Percentiles rank a stretch among this genome's conserved stretches.
Conservation (phyloP, 2,329 filamentous ascomycete genomes). For the Allantophomopsis lycopodina region DNA sequence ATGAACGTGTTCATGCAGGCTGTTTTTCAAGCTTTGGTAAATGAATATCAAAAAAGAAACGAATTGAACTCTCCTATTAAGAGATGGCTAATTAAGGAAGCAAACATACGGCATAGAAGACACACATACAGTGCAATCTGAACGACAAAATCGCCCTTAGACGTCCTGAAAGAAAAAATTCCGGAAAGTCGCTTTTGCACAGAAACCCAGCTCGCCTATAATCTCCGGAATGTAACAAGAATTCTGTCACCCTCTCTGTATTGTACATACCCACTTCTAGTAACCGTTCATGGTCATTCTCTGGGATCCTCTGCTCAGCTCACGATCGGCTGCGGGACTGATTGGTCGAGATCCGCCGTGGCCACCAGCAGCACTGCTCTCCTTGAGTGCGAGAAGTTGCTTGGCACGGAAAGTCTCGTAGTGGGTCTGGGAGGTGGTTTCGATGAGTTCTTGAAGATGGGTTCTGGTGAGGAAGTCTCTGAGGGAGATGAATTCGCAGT, state of each 20-base stretch:
- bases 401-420: slow-evolving; percentile 99
- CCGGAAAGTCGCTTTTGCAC: slow-evolving; percentile 17
- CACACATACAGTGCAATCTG: slow-evolving; percentile 16
- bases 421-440: slow-evolving; percentile 98
- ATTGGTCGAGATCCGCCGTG: slow-evolving; percentile 78
- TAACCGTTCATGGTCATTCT: slow-evolving; percentile 99
- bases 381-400: slow-evolving; percentile 94
- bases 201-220: slow-evolving; percentile 12
- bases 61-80: slow-evolving; percentile 9
- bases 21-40: no score
- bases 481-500: slow-evolving; percentile 98
- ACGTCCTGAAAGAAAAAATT: slow-evolving; percentile 16
- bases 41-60: no score
- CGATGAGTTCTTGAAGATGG: slow-evolving; percentile 95
- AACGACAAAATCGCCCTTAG: slow-evolving; percentile 13
- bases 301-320: slow-evolving; percentile 94
- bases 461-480: slow-evolving; percentile 97
- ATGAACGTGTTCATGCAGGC: no score
- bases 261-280: slow-evolving; percentile 31
- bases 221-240: slow-evolving; percentile 1
- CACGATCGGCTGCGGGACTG: slow-evolving; percentile 85
- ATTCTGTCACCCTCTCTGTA: slow-evolving; percentile 1
- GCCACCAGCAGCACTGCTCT: slow-evolving; percentile 63
- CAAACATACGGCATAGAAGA: slow-evolving; percentile 15
- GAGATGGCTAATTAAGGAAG: slow-evolving; percentile 20